Evolutionary conservation across 257 asterid species (phyloP).

Genomic region (Nicotiana paniculata): DNA sequence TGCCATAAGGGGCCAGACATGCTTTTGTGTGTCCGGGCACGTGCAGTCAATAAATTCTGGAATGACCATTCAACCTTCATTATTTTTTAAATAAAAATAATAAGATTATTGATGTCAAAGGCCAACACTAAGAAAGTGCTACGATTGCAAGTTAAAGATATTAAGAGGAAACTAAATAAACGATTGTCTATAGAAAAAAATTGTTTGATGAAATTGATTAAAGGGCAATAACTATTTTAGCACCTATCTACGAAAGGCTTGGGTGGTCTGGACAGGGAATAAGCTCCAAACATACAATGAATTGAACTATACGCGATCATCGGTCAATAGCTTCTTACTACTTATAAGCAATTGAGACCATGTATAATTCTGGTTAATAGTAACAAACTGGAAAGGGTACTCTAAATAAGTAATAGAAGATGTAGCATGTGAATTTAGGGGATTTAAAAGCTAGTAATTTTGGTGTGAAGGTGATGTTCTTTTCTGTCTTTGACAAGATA

Average conservation of each 20-base stretch:
- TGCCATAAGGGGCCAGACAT: background rate
- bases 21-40: background rate
- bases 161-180: no score
- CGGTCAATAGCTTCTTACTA: background rate
- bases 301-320: background rate
- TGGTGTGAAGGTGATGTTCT: background rate
- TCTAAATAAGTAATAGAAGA: background rate
- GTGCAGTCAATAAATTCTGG: background rate
- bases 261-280: slow-evolving; percentile 6
- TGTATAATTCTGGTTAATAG: background rate
- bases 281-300: background rate
- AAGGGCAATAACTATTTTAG: background rate
- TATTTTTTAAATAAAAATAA: no score
- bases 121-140: no score
- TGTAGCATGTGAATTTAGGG: background rate
- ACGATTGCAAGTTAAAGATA: no score
- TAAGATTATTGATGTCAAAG: no score
- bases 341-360: background rate
- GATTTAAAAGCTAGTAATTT: background rate
- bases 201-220: background rate
- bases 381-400: background rate
- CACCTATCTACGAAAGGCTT: background rate
- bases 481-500: background rate
- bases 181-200: background rate
- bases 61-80: background rate